Conservation (phyloP, 345 rosid genomes). For the Zanthoxylum bungeanum region DNA sequence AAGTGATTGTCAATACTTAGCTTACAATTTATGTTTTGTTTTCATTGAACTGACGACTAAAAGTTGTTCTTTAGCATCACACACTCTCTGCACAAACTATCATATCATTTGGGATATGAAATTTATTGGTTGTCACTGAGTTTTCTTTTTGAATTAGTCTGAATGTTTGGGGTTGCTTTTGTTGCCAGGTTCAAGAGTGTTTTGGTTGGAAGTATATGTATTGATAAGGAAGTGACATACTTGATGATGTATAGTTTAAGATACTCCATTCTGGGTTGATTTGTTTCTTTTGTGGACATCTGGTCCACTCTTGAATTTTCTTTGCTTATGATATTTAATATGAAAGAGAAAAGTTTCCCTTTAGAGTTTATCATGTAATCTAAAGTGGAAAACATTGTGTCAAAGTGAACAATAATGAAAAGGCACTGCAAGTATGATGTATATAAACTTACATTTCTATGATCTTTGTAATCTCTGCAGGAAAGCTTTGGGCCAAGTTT, state of each 20-base stretch:
- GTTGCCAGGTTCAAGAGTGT: not conserved
- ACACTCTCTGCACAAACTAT: too few relatives aligned
- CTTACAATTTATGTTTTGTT: too few relatives aligned
- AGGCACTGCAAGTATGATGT: not conserved
- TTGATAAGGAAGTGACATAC: not conserved
- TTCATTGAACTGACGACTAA: too few relatives aligned
- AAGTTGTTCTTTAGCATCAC: too few relatives aligned
- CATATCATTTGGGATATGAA: too few relatives aligned
- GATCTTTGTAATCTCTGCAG: slow-evolving; percentile 37
- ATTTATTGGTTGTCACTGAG: too few relatives aligned
- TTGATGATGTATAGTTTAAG: not conserved
- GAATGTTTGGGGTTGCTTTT: not conserved
- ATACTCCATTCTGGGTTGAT: not conserved
- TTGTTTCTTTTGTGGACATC: not conserved
- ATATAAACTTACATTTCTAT: slow-evolving; percentile 1
- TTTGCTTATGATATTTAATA: not conserved
- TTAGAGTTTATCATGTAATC: not conserved
- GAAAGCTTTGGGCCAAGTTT: slow-evolving; percentile 51
- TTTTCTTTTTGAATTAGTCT: not conserved
- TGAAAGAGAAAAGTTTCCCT: not conserved
- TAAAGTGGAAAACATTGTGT: not conserved
- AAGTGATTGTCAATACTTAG: not conserved
- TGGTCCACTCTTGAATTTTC: not conserved
- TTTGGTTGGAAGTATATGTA: not conserved
- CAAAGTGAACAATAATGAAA: not conserved